A percentile compares a stretch with the other conserved stretches of the same genome.
Conservation (phyloP, 2,329 filamentous ascomycete genomes). For the Plectosphaerella cucumerina region DNA sequence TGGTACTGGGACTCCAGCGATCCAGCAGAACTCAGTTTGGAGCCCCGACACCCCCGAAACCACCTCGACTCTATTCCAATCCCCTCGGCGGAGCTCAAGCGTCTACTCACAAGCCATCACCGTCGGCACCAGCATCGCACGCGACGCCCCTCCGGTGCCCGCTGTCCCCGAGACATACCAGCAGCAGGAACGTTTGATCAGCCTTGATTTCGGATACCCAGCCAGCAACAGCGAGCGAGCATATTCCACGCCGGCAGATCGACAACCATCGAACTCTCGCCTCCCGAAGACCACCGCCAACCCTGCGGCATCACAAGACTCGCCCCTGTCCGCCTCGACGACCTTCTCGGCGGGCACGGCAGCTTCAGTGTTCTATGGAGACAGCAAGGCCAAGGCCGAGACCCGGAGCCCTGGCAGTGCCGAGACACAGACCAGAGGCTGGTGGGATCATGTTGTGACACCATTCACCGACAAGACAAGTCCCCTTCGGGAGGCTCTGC, state of each 20-base stretch:
- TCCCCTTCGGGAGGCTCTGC: constrained; percentile 5
- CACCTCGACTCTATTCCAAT: constrained; percentile 30
- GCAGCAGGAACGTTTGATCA: constrained; percentile 26
- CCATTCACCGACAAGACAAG: constrained; percentile 52
- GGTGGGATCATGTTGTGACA: constrained; percentile 75
- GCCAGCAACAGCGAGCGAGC: no score
- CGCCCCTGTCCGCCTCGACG: no score
- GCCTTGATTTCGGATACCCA: constrained; percentile 23
- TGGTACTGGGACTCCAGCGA: constrained; percentile 7
- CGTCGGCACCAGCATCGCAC: constrained; percentile 20
- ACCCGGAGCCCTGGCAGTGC: constrained; percentile 42
- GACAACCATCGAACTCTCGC: no score
- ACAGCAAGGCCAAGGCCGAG: constrained; percentile 27
- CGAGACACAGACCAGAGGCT: constrained; percentile 59
- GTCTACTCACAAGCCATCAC: constrained; percentile 56
- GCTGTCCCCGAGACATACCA: constrained; percentile 44
- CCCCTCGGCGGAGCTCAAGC: constrained; percentile 48
- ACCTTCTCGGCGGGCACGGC: no score
- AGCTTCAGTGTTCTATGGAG: no score
- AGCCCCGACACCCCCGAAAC: constrained; percentile 58
- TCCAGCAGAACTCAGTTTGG: constrained; percentile 49
- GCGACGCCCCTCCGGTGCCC: constrained; percentile 56
- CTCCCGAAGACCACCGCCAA: no score
- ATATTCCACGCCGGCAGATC: no score
- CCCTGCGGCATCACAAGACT: no score